Evolutionary conservation across 306 rosid genomes (phyloP).

Genomic region (Quercus gilva): DNA sequence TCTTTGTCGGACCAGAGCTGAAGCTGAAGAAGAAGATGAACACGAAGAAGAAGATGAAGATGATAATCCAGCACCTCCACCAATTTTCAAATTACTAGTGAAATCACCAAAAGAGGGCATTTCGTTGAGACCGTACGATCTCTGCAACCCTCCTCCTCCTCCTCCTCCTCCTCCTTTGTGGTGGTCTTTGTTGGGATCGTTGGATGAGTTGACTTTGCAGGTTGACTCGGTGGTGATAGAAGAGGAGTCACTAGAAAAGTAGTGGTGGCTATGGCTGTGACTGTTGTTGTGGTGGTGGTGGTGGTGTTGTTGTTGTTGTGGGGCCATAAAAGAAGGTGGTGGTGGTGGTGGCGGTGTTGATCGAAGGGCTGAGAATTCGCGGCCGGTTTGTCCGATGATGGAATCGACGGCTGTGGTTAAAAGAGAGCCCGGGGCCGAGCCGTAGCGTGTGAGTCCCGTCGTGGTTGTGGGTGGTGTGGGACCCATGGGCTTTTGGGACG

Average conservation of each 20-base stretch:
- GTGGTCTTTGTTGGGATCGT: background rate
- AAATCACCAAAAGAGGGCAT: constrained; percentile 26
- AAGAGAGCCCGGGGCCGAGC: constrained; percentile 74
- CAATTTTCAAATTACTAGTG: constrained; percentile 13
- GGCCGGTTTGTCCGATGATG: constrained; percentile 34
- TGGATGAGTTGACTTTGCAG: constrained; percentile 34
- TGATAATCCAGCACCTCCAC: constrained; percentile 5
- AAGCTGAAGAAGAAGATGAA: background rate
- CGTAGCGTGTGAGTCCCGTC: constrained; percentile 62
- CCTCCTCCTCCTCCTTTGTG: background rate
- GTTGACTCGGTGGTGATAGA: constrained; percentile 38
- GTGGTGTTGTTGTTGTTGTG: background rate
- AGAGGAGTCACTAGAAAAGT: constrained; percentile 44
- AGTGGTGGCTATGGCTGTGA: constrained; percentile 21
- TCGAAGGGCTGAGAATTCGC: constrained; percentile 36
- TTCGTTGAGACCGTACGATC: constrained; percentile 44
- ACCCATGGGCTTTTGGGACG: constrained; percentile 37
- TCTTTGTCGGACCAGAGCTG: constrained; percentile 72
- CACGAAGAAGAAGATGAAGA: constrained; percentile 17
- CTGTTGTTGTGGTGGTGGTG: background rate
- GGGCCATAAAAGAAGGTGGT: constrained; percentile 11
- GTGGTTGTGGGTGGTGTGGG: background rate
- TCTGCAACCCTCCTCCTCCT: constrained; percentile 17
- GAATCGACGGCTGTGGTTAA: constrained; percentile 59
- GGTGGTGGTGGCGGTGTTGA: background rate